Evolutionary conservation across 2,329 filamentous ascomycete species (phyloP).

Genomic region (Bipolaris gigantea): DNA sequence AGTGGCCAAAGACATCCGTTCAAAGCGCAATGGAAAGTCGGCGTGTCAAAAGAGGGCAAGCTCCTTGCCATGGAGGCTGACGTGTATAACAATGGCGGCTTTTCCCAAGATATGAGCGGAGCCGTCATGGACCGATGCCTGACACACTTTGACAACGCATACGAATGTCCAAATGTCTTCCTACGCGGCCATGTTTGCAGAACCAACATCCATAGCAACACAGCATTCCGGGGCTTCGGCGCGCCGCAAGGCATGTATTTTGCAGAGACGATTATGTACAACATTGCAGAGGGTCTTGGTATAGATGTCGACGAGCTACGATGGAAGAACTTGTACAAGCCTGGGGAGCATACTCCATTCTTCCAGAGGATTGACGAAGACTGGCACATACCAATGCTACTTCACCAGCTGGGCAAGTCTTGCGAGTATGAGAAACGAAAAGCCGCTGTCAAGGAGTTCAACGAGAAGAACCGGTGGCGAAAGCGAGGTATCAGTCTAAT

Average conservation of each 20-base stretch:
- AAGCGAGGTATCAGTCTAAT: constrained; percentile 84
- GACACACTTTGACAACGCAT: constrained; percentile 85
- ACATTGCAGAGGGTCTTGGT: constrained; percentile 82
- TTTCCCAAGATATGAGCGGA: constrained; percentile 66
- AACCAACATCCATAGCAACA: constrained; percentile 96
- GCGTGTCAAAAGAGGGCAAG: constrained; percentile 86
- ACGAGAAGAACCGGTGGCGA: constrained; percentile 82
- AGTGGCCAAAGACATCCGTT: constrained; percentile 93
- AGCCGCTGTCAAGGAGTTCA: constrained; percentile 73
- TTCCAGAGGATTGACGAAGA: constrained; percentile 79
- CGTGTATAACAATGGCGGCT: constrained; percentile 88
- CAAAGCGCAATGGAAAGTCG: constrained; percentile 85
- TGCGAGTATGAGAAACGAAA: constrained; percentile 70
- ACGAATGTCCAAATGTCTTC: constrained; percentile 80
- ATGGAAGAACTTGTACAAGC: constrained; percentile 81
- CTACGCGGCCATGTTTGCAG: constrained; percentile 85
- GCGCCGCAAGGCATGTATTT: constrained; percentile 96
- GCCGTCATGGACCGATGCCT: constrained; percentile 84
- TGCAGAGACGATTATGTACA: constrained; percentile 81
- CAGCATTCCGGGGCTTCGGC: constrained; percentile 92
- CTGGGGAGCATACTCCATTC: constrained; percentile 80
- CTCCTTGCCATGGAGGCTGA: constrained; percentile 88
- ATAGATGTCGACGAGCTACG: constrained; percentile 81
- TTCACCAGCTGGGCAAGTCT: constrained; percentile 77
- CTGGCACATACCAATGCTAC: constrained; percentile 93